Percentiles rank a stretch among this genome's conserved stretches.
These are phyloP conservation scores for Teratosphaeria gauchensis DNA, from an alignment of 2,329 filamentous ascomycete species.

Conservation along the genomic window DNA sequence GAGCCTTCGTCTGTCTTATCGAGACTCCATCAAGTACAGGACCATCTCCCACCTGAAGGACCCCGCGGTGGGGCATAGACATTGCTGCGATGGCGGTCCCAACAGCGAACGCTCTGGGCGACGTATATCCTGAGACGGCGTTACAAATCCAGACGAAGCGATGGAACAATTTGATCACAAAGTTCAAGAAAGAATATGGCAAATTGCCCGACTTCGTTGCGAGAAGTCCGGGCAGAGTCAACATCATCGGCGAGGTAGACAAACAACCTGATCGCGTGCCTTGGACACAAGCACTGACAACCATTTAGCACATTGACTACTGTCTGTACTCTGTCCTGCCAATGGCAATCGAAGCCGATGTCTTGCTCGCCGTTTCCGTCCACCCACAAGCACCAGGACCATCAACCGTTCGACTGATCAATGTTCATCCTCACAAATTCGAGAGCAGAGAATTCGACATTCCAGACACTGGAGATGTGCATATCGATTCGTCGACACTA, in stretches of 20 bases:
- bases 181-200: slow-evolving; percentile 63
- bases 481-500: slow-evolving; percentile 72
- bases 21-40: neutral
- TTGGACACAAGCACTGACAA: neutral
- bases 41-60: neutral
- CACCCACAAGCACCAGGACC: slow-evolving; percentile 44
- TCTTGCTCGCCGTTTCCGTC: slow-evolving; percentile 68
- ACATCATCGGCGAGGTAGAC: slow-evolving; percentile 79
- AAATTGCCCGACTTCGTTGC: slow-evolving; percentile 69
- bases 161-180: slow-evolving; percentile 64
- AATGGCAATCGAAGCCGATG: slow-evolving; percentile 88
- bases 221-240: slow-evolving; percentile 86
- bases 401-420: slow-evolving; percentile 65
- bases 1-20: neutral
- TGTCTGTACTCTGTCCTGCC: slow-evolving; percentile 91
- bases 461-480: slow-evolving; percentile 43
- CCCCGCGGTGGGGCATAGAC: neutral
- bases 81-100: slow-evolving; percentile 49
- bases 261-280: neutral
- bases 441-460: slow-evolving; percentile 65
- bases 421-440: slow-evolving; percentile 68
- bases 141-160: slow-evolving; percentile 57
- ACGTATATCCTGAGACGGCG: slow-evolving; percentile 74
- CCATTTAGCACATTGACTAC: slow-evolving; percentile 76
- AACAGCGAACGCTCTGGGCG: slow-evolving; percentile 60